These are phyloP conservation scores for Dactylellina leptospora DNA, from an alignment of 2,329 filamentous ascomycete species.

Conservation along the genomic window DNA sequence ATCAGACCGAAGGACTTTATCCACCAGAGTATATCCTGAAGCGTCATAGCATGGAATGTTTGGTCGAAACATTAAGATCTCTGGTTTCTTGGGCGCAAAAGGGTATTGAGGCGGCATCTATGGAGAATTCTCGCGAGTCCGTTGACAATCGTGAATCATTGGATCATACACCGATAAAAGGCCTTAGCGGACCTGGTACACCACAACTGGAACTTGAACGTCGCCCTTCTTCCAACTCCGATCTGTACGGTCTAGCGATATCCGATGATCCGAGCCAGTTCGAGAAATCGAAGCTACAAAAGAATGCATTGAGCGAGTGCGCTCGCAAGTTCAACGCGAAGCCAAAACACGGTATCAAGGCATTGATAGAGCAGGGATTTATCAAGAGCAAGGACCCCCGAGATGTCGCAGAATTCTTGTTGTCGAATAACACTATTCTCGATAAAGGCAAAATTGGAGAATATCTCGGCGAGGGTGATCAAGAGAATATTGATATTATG, in stretches of 20 bases:
- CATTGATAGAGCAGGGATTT: conserved; percentile 83
- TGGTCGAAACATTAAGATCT: conserved; percentile 88
- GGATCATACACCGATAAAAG: conserved; percentile 69
- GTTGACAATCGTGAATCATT: conserved; percentile 75
- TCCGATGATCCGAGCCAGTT: conserved; percentile 93
- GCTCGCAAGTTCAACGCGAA: conserved; percentile 97
- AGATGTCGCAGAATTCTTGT: conserved; percentile 84
- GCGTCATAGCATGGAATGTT: conserved; percentile 82
- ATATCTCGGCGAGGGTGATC: conserved; percentile 90
- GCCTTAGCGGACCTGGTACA: conserved; percentile 71
- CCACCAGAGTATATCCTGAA: conserved; percentile 93
- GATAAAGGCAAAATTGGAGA: conserved; percentile 94
- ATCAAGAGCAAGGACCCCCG: conserved; percentile 79
- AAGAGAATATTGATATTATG: conserved; percentile 95
- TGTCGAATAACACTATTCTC: conserved; percentile 77
- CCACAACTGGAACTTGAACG: conserved; percentile 61
- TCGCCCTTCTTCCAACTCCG: conserved; percentile 46
- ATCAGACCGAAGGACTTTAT: conserved; percentile 71
- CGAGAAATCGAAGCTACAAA: conserved; percentile 93
- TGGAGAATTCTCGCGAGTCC: conserved; percentile 58
- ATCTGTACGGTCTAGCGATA: conserved; percentile 58
- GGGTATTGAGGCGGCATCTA: conserved; percentile 60
- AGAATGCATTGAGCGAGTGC: conserved; percentile 88
- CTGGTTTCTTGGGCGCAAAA: conserved; percentile 84
- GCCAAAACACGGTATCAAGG: conserved; percentile 89